Conservation (phyloP, 805 yeast species). For the Candida dendrica region DNA sequence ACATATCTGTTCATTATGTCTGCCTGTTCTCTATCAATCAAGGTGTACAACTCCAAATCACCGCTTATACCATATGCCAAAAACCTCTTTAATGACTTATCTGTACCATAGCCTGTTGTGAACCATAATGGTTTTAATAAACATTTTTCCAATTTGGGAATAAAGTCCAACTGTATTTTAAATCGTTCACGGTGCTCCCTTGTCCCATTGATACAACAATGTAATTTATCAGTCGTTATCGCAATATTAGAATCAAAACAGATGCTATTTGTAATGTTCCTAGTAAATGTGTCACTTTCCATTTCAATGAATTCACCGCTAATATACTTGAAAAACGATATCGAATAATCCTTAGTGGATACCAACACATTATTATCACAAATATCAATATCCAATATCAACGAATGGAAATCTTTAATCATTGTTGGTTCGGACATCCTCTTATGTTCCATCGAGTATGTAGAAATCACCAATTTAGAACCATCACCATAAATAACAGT, state of each 20-base stretch:
- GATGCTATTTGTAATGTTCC: constrained; percentile 14
- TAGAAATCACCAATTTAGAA: constrained; percentile 3
- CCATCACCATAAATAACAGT: constrained; percentile 15
- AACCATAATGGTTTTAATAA: constrained; percentile 27
- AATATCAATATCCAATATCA: constrained; percentile 18
- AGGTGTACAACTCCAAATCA: constrained; percentile 23
- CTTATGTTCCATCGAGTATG: constrained; percentile 9
- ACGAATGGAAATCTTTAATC: constrained; percentile 4
- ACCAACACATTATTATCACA: constrained; percentile 15
- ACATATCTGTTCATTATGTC: constrained; percentile 1
- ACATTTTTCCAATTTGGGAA: constrained; percentile 25
- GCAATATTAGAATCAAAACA: constrained; percentile 5
- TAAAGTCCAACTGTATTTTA: constrained; percentile 17
- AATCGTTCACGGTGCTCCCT: constrained; percentile 10
- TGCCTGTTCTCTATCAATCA: constrained; percentile 6
- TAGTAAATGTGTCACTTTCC: constrained; percentile 13
- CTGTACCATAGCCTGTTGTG: not conserved
- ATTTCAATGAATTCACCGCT: constrained; percentile 8
- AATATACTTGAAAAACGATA: constrained; percentile 11
- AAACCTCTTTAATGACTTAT: constrained; percentile 10
- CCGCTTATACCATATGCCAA: constrained; percentile 30
- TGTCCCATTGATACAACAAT: constrained; percentile 11
- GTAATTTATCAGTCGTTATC: constrained; percentile 16
- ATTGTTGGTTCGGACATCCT: constrained; percentile 10
- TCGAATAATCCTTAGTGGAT: constrained; percentile 23